Conservation (phyloP, 2,329 filamentous ascomycete genomes). For the Penicillium brasilianum region DNA sequence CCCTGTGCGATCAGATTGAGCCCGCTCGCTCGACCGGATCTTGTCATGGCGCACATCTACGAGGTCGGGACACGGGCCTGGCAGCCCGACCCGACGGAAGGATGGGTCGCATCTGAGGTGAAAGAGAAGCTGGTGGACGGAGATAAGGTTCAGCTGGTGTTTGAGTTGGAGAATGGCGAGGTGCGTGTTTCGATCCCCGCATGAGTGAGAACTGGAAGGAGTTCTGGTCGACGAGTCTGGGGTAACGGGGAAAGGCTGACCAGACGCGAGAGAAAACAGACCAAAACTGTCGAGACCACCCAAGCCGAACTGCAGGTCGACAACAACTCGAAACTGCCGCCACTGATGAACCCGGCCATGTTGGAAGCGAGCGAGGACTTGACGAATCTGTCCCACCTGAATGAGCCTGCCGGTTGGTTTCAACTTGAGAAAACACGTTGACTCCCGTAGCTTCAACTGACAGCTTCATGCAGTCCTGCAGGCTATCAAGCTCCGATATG, state of each 20-base stretch:
- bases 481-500: conserved; percentile 94
- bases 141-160: conserved; percentile 84
- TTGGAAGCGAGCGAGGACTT: conserved; percentile 98
- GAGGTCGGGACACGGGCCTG: conserved; percentile 97
- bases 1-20: conserved; percentile 19
- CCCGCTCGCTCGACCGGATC: conserved; percentile 11
- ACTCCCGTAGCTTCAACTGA: conserved; percentile 27
- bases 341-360: conserved; percentile 97
- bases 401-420: conserved; percentile 88
- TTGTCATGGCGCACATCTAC: conserved; percentile 84
- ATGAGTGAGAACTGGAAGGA: neutral
- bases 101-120: conserved; percentile 97
- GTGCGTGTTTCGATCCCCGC: conserved; percentile 55
- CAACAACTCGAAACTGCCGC: conserved; percentile 79
- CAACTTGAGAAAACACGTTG: conserved; percentile 7
- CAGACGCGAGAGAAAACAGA: conserved; percentile 55
- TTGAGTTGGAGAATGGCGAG: conserved; percentile 91
- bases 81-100: conserved; percentile 95
- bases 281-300: conserved; percentile 78
- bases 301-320: conserved; percentile 75
- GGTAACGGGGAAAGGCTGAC: conserved; percentile 21
- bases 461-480: conserved; percentile 72
- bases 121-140: conserved; percentile 82
- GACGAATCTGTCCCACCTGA: conserved; percentile 95
- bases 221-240: neutral